phyloP scores from a whole-genome alignment of 192 early-diverging fungal genomes.

The Coemansia nantahalensis region DNA sequence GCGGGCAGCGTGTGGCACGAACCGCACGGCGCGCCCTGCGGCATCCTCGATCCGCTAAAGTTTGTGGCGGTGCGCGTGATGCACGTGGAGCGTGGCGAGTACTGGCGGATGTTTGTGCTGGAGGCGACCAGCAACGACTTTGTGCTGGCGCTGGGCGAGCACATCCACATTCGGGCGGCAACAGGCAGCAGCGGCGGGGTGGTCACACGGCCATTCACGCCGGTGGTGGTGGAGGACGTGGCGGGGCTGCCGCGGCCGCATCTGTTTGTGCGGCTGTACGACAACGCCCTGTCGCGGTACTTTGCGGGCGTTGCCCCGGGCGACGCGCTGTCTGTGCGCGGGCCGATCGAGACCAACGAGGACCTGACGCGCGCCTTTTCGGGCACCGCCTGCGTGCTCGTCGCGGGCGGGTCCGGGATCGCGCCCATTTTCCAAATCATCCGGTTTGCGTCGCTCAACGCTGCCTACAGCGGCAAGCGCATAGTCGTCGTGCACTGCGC shows the following conservation, averaged over 20 bases:
- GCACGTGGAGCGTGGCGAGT: conserved; percentile 4
- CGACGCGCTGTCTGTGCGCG: conserved; percentile 10
- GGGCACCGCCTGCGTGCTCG: conserved; percentile 8
- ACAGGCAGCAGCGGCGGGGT: background rate
- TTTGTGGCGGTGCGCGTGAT: conserved; percentile 15
- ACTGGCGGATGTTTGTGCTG: conserved; percentile 26
- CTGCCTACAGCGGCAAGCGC: conserved; percentile 11
- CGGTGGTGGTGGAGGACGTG: conserved; percentile 29
- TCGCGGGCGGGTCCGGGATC: conserved; percentile 42
- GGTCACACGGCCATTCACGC: conserved; percentile 33
- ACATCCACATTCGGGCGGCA: conserved; percentile 28
- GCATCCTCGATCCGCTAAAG: conserved; percentile 24
- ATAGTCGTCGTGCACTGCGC: conserved; percentile 30
- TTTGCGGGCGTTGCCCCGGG: conserved; percentile 1
- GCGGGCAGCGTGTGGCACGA: background rate
- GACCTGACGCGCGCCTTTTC: conserved; percentile 16
- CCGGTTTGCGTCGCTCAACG: conserved; percentile 31
- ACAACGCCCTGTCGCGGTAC: conserved; percentile 11
- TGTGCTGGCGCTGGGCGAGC: conserved; percentile 25
- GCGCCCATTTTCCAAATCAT: conserved; percentile 37
- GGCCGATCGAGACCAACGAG: conserved; percentile 20
- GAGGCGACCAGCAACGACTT: conserved; percentile 31
- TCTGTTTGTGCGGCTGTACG: conserved; percentile 33
- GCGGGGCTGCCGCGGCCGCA: conserved; percentile 35
- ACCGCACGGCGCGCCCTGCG: background rate